These are phyloP conservation scores for Podospora comata DNA, from an alignment of 495 filamentous ascomycete genomes.

Conservation along the genomic window DNA sequence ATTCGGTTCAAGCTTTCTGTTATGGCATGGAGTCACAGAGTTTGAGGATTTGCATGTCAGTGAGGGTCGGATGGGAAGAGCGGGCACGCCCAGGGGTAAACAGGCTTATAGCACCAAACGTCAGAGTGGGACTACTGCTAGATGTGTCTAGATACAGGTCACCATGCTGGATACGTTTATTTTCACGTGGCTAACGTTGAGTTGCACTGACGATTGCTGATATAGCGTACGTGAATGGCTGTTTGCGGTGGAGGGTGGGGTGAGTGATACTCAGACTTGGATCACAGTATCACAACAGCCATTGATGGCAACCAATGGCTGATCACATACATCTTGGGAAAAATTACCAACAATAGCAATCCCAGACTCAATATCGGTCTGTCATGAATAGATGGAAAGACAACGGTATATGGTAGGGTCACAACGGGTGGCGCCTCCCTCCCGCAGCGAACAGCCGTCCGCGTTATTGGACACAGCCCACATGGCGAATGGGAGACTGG, in stretches of 20 bases:
- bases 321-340: neutral
- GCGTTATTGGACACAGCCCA: neutral
- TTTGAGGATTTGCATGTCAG: neutral
- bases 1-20: neutral
- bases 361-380: neutral
- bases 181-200: neutral
- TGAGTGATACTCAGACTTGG: neutral
- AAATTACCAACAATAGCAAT: neutral
- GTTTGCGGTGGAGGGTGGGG: neutral
- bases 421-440: constrained; percentile 2
- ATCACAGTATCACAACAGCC: neutral
- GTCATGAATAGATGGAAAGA: neutral
- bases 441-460: neutral
- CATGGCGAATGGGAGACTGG: too few relatives aligned
- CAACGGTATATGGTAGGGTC: neutral
- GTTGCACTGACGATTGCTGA: neutral
- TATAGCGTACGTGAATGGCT: neutral
- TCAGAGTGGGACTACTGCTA: neutral
- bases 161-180: neutral
- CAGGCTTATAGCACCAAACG: neutral
- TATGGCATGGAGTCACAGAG: neutral
- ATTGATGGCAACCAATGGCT: neutral
- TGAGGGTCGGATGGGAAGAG: neutral
- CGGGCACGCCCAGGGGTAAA: neutral
- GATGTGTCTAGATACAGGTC: neutral